Evolutionary conservation across 163 green algal species (phyloP).

Genomic region (Volvox carteri): DNA sequence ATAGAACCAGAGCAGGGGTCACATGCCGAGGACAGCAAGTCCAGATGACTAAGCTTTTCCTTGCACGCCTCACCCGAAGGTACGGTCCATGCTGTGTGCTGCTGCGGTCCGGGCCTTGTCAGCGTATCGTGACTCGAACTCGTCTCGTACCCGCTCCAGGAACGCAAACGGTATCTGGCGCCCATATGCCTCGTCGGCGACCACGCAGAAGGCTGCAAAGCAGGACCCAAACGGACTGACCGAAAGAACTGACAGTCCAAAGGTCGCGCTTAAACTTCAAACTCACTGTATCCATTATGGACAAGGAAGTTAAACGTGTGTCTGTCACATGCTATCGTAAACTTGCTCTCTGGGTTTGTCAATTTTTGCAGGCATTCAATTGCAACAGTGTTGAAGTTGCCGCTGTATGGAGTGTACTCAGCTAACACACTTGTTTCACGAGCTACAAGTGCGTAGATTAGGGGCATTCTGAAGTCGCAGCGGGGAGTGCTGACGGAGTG

Average conservation of each 20-base stretch:
- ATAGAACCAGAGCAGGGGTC: no score
- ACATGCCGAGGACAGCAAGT: no score
- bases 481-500: not conserved
- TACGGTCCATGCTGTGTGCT: conserved; percentile 89
- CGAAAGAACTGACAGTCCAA: not conserved
- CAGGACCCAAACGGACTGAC: not conserved
- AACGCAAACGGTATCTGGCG: conserved; percentile 94
- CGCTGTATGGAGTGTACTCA: conserved; percentile 92
- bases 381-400: conserved; percentile 92
- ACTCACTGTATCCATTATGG: conserved; percentile 88
- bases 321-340: conserved; percentile 93
- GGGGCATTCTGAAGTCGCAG: conserved; percentile 72
- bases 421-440: conserved; percentile 85
- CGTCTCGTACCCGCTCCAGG: conserved; percentile 89
- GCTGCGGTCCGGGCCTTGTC: conserved; percentile 79
- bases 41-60: no score
- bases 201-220: conserved; percentile 85
- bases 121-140: conserved; percentile 89
- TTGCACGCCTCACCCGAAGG: conserved; percentile 82
- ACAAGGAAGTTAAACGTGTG: conserved; percentile 98
- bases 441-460: conserved; percentile 92
- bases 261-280: not conserved
- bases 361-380: conserved; percentile 88
- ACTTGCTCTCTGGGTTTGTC: conserved; percentile 85
- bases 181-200: conserved; percentile 92